Conservation (phyloP, 176 grass and related monocot species). For the Triticum urartu region DNA sequence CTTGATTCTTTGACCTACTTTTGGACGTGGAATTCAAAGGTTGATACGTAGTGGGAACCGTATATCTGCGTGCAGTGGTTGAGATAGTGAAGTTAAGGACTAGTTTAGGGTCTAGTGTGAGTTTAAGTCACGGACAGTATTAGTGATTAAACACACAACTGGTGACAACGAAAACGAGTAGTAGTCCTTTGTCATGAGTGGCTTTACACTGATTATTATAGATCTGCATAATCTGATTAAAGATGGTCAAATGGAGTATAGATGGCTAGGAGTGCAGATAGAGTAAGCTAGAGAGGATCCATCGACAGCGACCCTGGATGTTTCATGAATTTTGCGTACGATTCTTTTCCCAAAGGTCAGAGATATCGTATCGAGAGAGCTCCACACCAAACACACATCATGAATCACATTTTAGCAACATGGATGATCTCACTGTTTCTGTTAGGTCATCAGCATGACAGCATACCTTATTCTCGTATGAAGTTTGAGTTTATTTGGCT, state of each 20-base stretch:
- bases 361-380: conserved; percentile 28
- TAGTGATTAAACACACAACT: background rate
- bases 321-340: conserved; percentile 24
- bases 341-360: conserved; percentile 35
- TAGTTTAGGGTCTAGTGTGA: background rate
- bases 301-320: conserved; percentile 22
- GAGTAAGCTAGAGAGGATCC: background rate
- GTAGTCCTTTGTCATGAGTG: conserved; percentile 9
- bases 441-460: background rate
- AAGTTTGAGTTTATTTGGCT: too few relatives aligned
- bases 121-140: background rate
- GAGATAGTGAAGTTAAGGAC: background rate
- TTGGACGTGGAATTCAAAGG: conserved; percentile 27
- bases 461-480: too few relatives aligned
- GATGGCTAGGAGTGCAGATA: background rate
- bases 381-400: conserved; percentile 30
- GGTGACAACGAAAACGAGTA: background rate
- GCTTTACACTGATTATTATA: background rate
- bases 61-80: background rate
- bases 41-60: background rate
- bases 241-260: conserved; percentile 31
- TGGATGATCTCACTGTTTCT: background rate
- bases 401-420: conserved; percentile 39
- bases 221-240: conserved; percentile 2
- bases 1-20: conserved; percentile 5